Evolutionary conservation across 2,329 filamentous ascomycete species (phyloP).

Genomic region (Capronia americana): DNA sequence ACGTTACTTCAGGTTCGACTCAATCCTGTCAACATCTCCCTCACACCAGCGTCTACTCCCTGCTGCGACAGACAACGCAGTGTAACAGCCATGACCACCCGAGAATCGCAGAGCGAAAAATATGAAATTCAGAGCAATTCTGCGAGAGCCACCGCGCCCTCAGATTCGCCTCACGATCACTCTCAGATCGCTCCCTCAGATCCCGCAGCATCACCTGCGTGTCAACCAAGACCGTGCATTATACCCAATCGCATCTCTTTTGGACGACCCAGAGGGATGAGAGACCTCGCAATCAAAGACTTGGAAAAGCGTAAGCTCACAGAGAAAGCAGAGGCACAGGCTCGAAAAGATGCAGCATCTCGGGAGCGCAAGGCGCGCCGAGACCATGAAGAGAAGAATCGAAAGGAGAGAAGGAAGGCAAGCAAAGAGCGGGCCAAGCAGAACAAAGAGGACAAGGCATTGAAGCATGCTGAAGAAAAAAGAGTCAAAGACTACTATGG

Average conservation of each 20-base stretch:
- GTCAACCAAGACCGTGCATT: neutral
- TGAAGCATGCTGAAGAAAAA: slow-evolving; percentile 42
- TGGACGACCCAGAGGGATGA: slow-evolving; percentile 3
- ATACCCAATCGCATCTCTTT: slow-evolving; percentile 9
- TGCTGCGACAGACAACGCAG: neutral
- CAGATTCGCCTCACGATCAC: neutral
- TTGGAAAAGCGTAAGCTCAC: slow-evolving; percentile 1
- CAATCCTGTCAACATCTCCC: slow-evolving; percentile 23
- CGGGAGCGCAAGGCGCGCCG: slow-evolving; percentile 16
- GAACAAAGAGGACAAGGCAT: slow-evolving; percentile 25
- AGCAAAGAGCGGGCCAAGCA: slow-evolving; percentile 19
- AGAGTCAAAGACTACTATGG: slow-evolving; percentile 41
- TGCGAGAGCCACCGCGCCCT: neutral
- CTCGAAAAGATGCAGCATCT: slow-evolving; percentile 9
- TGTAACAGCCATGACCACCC: slow-evolving; percentile 20
- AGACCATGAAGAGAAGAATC: slow-evolving; percentile 9
- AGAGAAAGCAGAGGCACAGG: slow-evolving; percentile 11
- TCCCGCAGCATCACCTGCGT: neutral
- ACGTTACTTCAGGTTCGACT: slow-evolving; percentile 24
- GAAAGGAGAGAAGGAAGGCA: slow-evolving; percentile 17
- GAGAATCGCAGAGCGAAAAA: neutral
- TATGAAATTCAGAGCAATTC: neutral
- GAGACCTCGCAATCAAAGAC: slow-evolving; percentile 5
- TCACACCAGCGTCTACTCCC: slow-evolving; percentile 1
- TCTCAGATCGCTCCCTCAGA: neutral